A percentile compares a stretch with the other conserved stretches of the same genome.
Evolutionary conservation across 768 basidiomycete species (phyloP).

Genomic region (Xerocomus spinulosus): DNA sequence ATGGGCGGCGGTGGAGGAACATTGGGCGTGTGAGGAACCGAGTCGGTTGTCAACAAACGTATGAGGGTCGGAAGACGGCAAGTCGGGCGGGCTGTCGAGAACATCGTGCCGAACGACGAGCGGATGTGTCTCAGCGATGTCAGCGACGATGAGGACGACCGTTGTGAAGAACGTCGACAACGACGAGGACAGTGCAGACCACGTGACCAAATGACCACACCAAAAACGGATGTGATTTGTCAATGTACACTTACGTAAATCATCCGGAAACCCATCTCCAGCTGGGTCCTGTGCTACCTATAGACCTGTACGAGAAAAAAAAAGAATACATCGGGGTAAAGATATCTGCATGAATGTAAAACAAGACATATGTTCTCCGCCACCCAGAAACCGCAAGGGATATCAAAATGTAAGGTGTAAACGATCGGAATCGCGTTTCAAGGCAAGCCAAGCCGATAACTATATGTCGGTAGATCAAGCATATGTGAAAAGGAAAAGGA

Average conservation of each 20-base stretch:
- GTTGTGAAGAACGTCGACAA: not conserved
- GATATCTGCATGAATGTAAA: slow-evolving; percentile 11
- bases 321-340: slow-evolving; percentile 5
- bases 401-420: slow-evolving; percentile 8
- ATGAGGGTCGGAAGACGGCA: slow-evolving; percentile 13
- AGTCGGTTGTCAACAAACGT: slow-evolving; percentile 27
- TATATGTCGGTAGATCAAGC: slow-evolving; percentile 15
- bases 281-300: slow-evolving; percentile 10
- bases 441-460: slow-evolving; percentile 7
- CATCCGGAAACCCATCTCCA: slow-evolving; percentile 11
- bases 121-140: slow-evolving; percentile 8
- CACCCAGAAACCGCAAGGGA: slow-evolving; percentile 18
- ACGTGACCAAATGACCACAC: slow-evolving; percentile 10
- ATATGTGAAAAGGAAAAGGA: slow-evolving; percentile 9
- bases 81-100: slow-evolving; percentile 15
- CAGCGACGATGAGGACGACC: slow-evolving; percentile 1
- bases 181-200: not conserved
- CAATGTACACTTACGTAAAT: not conserved
- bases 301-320: too few species aligned
- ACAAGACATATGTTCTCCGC: slow-evolving; percentile 4
- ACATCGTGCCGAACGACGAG: slow-evolving; percentile 22
- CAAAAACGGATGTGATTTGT: not conserved
- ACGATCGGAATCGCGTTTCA: slow-evolving; percentile 16
- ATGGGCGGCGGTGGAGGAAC: slow-evolving; percentile 30
- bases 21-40: slow-evolving; percentile 22